Conservation (phyloP, 176 grass and related monocot genomes). For the Zizania latifolia region DNA sequence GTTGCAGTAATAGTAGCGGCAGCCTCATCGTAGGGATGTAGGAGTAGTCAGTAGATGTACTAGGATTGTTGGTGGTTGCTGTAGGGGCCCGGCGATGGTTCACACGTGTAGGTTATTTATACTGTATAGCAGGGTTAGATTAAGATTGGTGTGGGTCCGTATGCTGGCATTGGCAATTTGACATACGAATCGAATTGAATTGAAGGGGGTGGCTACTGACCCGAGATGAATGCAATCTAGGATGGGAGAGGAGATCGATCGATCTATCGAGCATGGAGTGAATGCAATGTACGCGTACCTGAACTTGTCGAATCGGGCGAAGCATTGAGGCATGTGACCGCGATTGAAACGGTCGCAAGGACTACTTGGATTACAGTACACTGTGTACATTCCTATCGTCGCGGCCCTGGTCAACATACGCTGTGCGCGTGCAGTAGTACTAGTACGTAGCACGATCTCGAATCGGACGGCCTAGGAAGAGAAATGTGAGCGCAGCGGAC, state of each 20-base stretch:
- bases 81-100: background rate
- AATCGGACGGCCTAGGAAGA: background rate
- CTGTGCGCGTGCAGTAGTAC: too few species aligned
- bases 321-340: background rate
- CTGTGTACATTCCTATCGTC: too few species aligned
- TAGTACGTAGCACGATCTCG: background rate
- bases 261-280: too few species aligned
- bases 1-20: background rate
- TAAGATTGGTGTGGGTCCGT: background rate
- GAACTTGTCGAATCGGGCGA: background rate
- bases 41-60: background rate
- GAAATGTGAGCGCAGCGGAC: background rate
- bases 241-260: background rate
- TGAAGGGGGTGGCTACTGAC: background rate
- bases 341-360: background rate
- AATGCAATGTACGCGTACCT: background rate
- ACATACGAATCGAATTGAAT: background rate
- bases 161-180: too few species aligned
- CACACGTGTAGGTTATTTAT: slow-evolving; percentile 1
- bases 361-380: background rate
- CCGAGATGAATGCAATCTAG: background rate
- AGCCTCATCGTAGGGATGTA: background rate
- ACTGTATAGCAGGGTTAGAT: too few species aligned
- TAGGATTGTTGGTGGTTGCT: background rate
- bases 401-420: too few species aligned